Conservation (phyloP, 2,329 filamentous ascomycete genomes). For the Monilinia aucupariae region DNA sequence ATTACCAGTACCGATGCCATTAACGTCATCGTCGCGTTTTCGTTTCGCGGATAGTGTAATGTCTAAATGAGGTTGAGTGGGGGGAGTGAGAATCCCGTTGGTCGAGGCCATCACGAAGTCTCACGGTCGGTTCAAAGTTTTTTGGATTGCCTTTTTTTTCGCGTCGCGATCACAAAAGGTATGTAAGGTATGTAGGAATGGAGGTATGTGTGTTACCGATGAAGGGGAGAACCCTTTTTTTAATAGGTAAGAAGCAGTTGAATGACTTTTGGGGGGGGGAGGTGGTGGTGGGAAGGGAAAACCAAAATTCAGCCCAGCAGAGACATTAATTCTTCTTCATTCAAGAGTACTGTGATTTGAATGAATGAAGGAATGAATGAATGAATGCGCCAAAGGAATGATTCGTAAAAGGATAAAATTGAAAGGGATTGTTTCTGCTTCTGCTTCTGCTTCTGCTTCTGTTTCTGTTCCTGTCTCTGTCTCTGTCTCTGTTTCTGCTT, state of each 20-base stretch:
- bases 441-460: no score
- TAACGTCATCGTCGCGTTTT: constrained; percentile 51
- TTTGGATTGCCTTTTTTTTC: constrained; percentile 16
- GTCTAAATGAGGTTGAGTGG: constrained; percentile 29
- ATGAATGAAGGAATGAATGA: no score
- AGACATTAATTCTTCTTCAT: constrained; percentile 14
- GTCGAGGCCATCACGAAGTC: constrained; percentile 31
- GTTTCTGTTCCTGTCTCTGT: no score
- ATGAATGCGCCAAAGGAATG: not conserved
- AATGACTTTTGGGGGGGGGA: not conserved
- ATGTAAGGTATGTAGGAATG: no score
- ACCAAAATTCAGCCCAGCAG: constrained; percentile 9
- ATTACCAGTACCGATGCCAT: constrained; percentile 21
- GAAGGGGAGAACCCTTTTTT: constrained; percentile 3
- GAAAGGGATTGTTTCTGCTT: not conserved
- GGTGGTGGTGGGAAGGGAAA: not conserved
- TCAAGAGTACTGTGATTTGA: no score
- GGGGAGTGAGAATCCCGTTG: constrained; percentile 42
- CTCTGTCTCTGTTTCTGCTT: no score
- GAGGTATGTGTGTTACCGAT: constrained; percentile 15
- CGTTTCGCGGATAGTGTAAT: constrained; percentile 45
- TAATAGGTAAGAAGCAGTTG: not conserved
- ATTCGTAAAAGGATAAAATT: not conserved
- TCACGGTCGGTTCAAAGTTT: constrained; percentile 16
- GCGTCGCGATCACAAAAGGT: constrained; percentile 24